Evolutionary conservation across 352 stramenopile species (phyloP), one percentile per base, ranked within the genome.

Genomic region (Globisporangium acanthophoron): DNA sequence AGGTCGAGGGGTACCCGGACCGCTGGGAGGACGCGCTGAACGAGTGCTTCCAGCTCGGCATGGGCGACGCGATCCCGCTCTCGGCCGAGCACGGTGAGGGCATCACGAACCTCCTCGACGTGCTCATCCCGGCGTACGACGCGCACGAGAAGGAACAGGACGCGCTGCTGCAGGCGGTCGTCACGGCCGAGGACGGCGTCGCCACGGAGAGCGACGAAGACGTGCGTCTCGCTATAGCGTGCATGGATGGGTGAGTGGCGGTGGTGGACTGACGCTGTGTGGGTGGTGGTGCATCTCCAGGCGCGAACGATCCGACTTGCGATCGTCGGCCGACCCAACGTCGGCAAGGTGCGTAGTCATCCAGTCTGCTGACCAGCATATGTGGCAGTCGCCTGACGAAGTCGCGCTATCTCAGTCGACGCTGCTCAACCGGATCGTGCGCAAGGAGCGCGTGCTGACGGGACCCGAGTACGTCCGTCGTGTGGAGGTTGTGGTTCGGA

Each of bases 1-100:
- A 93, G 61, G 46, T 90, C 48, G 84, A 93, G 55, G 84, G 84
- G 31, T 74, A 88, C 33, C 65, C 72, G 3, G 74, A 78, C 20
- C 76, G 82, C 18, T 93, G 81, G 78, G 67, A 90, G 52, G 58
- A 73, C 50, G 71, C 81, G 52, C 61, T 91, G 1, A 90, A 87
- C 63, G 79, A 93, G 40, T 93, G 80, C 67, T 90, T 79, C 57
- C 74, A 85, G 56, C 70, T 93, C 15, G 81, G 81, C 41, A 76
- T 92, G 53, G 81, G 81, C 33, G 69, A 70, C 31, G 67, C 80
- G 5, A 87, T 91, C 53, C 83, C 79, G 37, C 57, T 93, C 31
- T 93, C 83, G 7, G 83, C 83, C 1, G 83, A 93, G 61, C 83
- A 93, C 41, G 83, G 83, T 33, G 80, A 93, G 52, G 83, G 83